Evolutionary conservation across 1,284 basidiomycete species (phyloP).

Genomic region (Cryptococcus hybrid): DNA sequence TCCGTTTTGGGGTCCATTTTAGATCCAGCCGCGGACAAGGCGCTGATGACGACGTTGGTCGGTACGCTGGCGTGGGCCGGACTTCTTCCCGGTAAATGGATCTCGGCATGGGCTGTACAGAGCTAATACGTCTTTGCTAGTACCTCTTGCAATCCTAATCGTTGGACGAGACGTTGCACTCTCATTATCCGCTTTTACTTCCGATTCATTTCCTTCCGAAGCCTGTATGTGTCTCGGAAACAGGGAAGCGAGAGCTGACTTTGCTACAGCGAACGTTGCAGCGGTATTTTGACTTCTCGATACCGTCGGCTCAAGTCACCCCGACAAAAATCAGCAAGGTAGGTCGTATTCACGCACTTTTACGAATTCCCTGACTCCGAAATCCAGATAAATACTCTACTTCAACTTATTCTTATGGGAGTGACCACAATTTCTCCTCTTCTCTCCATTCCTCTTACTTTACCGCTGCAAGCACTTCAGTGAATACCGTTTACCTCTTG

Average conservation of each 20-base stretch:
- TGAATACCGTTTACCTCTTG: conserved; percentile 46
- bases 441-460: conserved; percentile 61
- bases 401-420: conserved; percentile 90
- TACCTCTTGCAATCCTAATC: conserved; percentile 79
- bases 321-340: conserved; percentile 91
- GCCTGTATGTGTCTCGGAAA: conserved; percentile 62
- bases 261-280: conserved; percentile 73
- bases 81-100: conserved; percentile 70
- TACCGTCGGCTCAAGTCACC: conserved; percentile 89
- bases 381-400: conserved; percentile 79
- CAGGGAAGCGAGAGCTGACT: conserved; percentile 5
- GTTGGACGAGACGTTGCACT: conserved; percentile 86
- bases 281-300: conserved; percentile 92
- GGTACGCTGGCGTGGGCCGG: conserved; percentile 79
- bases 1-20: conserved; percentile 91
- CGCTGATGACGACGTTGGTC: conserved; percentile 91
- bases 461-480: conserved; percentile 64
- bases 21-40: conserved; percentile 97
- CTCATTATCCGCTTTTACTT: conserved; percentile 86
- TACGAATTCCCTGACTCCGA: conserved; percentile 16
- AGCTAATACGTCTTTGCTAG: conserved; percentile 51
- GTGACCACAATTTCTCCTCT: conserved; percentile 80
- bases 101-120: neutral
- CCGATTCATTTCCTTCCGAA: conserved; percentile 84
- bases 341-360: neutral